Evolutionary conservation across 2,329 filamentous ascomycete genomes (phyloP), one percentile per base, ranked within the genome.

Genomic region (Knoxdaviesia capensis): DNA sequence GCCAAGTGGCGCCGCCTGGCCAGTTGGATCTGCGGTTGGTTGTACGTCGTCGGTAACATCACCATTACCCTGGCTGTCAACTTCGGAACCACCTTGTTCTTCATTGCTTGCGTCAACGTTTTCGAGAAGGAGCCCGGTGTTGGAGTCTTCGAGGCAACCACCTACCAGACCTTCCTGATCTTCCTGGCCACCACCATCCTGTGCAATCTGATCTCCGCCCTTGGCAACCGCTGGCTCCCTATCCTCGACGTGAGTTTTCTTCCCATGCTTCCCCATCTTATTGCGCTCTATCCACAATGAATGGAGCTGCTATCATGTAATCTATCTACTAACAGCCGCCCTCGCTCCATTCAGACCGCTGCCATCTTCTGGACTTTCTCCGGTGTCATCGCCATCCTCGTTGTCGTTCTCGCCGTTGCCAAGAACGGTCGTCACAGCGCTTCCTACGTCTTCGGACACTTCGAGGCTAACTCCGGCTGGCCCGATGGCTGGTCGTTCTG

Each of bases 41-140:
- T 78, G 28, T 86, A 81, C 54, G 70, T 83, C 11, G 74, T 84
- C 41, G 82, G 82, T 45, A 86, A 86, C 59, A 78, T 85, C 56
- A 84, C 78, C 49, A 87, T 87, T 50, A 85, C 80, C 0, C 64
- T 85, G n/a, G 71, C 79, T n/a, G 80, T 85, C 54, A 82, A 83
- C 62, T 86, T 85, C 51, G 81, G 79, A 6, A 84, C 81, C 4
- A 80, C 76, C 0, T 71, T 85, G 48, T 69, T 74, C 55, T 57
- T 71, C 44, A 63, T 71, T 43, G 65, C 61, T 9, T 71, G 67
- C 51, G 53, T 74, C 55, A 70, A 72, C 44, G 65, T 74, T 34
- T 74, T 73, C 45, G 59, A 68, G 43, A 56, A 56, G 3, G 54
- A 58, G 34, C 55, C 59, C 5, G 66, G 62, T 37, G 54, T 57